phyloP scores from a whole-genome alignment of 2,329 filamentous ascomycete species.

The Hypoxylon rubiginosum region DNA sequence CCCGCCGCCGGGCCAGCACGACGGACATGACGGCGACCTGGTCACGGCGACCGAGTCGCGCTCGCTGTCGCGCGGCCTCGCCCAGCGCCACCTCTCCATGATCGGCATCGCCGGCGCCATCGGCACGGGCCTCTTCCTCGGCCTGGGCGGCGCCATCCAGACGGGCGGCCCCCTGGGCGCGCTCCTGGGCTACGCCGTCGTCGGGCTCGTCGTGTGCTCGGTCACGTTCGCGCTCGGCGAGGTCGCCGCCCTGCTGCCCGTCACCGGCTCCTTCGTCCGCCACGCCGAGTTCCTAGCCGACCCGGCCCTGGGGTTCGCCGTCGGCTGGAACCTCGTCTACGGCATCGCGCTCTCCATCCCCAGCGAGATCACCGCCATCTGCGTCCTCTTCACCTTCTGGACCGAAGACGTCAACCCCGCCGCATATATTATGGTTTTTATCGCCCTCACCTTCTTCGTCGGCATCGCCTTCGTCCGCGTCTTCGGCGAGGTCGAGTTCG shows the following conservation, averaged over 20 bases:
- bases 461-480: slow-evolving; percentile 70
- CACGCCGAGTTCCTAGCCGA: slow-evolving; percentile 73
- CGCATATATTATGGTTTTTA: slow-evolving; percentile 66
- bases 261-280: slow-evolving; percentile 73
- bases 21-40: slow-evolving; percentile 57
- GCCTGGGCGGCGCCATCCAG: slow-evolving; percentile 67
- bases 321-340: slow-evolving; percentile 69
- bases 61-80: slow-evolving; percentile 63
- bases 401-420: slow-evolving; percentile 65
- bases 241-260: slow-evolving; percentile 70
- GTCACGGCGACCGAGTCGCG: slow-evolving; percentile 64
- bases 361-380: slow-evolving; percentile 73
- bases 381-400: slow-evolving; percentile 75
- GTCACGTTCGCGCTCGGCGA: slow-evolving; percentile 72
- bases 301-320: slow-evolving; percentile 69
- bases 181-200: slow-evolving; percentile 66
- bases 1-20: neutral
- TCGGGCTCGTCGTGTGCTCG: slow-evolving; percentile 69
- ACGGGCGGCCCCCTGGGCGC: slow-evolving; percentile 64
- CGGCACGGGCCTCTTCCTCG: slow-evolving; percentile 72
- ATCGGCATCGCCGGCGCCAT: slow-evolving; percentile 73
- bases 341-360: slow-evolving; percentile 68
- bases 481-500: slow-evolving; percentile 70
- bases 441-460: slow-evolving; percentile 67
- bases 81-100: slow-evolving; percentile 71